These are phyloP conservation scores for Phoenix roebelenii DNA, from an alignment of 176 grass and related monocot genomes.

Conservation along the genomic window DNA sequence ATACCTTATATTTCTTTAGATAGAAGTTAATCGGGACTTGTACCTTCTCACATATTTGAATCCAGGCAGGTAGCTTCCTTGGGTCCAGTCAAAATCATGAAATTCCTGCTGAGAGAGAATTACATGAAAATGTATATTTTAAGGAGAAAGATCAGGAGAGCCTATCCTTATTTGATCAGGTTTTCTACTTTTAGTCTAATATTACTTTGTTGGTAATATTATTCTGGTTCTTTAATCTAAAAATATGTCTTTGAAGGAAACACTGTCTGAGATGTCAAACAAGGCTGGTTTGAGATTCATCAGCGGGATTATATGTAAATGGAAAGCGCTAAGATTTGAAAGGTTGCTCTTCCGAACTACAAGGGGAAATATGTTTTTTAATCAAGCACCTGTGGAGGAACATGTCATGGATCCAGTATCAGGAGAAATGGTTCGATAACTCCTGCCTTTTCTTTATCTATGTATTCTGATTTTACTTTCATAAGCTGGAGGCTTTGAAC, in stretches of 20 bases:
- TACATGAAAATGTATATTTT: constrained; percentile 77
- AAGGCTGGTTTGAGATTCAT: constrained; percentile 88
- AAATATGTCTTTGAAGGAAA: constrained; percentile 34
- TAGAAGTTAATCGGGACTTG: not conserved
- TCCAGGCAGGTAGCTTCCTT: constrained; percentile 98
- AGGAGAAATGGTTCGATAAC: constrained; percentile 82
- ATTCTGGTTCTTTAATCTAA: constrained; percentile 9
- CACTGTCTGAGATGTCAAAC: constrained; percentile 37
- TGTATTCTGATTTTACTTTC: not conserved
- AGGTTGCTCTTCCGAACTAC: constrained; percentile 97
- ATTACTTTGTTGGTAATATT: not conserved
- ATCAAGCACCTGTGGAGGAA: constrained; percentile 76
- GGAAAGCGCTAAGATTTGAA: constrained; percentile 89
- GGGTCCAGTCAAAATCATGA: constrained; percentile 81
- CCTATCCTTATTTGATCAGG: constrained; percentile 86
- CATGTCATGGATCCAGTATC: constrained; percentile 81
- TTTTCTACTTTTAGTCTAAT: constrained; percentile 18
- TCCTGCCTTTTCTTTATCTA: not conserved
- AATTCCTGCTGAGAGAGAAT: constrained; percentile 62
- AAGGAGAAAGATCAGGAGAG: constrained; percentile 46
- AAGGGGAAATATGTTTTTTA: constrained; percentile 98
- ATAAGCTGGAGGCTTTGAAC: not conserved
- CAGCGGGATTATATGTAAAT: constrained; percentile 83
- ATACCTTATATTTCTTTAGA: too few relatives aligned
- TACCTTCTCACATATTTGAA: constrained; percentile 59